Conservation (phyloP, 140 eudicot species). For the Cichorium intybus region DNA sequence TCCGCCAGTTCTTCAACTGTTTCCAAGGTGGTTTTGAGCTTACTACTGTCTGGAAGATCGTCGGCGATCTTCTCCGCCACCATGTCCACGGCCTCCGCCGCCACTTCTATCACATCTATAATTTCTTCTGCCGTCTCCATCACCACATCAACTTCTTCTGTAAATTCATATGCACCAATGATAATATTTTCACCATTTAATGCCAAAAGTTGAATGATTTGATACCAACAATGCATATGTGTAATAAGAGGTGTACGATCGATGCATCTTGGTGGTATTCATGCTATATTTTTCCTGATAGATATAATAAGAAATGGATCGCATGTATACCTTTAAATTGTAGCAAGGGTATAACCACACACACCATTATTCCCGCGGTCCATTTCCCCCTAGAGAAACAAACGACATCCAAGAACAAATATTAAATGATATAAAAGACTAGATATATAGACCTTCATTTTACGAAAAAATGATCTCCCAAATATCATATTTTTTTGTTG, state of each 20-base stretch:
- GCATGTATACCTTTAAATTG: conserved; percentile 29
- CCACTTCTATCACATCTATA: conserved; percentile 38
- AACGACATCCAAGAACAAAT: background rate
- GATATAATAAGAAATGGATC: background rate
- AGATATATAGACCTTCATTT: too few relatives aligned
- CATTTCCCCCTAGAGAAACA: conserved; percentile 25
- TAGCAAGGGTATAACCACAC: conserved; percentile 23
- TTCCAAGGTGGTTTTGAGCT: conserved; percentile 35
- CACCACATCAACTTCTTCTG: conserved; percentile 41
- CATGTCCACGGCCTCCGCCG: conserved; percentile 48
- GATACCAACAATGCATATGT: too few relatives aligned
- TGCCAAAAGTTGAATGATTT: background rate
- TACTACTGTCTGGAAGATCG: conserved; percentile 40
- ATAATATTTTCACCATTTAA: background rate
- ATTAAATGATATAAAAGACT: background rate
- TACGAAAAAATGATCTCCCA: background rate
- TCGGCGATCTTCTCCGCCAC: conserved; percentile 40
- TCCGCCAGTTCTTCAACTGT: conserved; percentile 40
- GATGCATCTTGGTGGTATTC: background rate
- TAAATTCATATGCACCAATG: background rate
- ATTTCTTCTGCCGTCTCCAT: conserved; percentile 39
- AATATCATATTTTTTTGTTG: background rate
- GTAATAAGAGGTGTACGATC: background rate
- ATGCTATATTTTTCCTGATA: background rate
- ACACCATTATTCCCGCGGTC: conserved; percentile 19